Percentiles rank a stretch among this genome's conserved stretches.
Conservation (phyloP, 805 yeast genomes). For the Suhomyces sp. region DNA sequence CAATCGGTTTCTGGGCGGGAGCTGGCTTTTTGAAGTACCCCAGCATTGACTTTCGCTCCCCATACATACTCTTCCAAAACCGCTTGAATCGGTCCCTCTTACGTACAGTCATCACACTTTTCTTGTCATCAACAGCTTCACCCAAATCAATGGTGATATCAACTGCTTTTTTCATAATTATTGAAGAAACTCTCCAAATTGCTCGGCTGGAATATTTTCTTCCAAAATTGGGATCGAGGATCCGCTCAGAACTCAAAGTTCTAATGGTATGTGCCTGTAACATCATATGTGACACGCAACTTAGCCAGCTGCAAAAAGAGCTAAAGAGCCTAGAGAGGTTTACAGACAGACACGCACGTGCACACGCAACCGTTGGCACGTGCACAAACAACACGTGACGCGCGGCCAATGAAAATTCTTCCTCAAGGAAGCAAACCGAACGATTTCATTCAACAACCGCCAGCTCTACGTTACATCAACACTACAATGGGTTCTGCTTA, state of each 20-base stretch:
- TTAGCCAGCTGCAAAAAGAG: not conserved
- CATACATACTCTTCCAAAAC: not conserved
- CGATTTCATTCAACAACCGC: not conserved
- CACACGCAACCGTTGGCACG: not conserved
- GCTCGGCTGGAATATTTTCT: not conserved
- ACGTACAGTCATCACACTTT: not conserved
- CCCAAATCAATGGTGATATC: not conserved
- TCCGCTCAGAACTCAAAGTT: not conserved
- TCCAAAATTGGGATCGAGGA: not conserved
- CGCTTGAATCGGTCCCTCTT: not conserved
- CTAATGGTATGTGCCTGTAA: not conserved
- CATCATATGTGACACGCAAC: not conserved
- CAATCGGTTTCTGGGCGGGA: not conserved
- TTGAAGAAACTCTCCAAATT: not conserved
- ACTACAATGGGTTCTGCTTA: constrained; percentile 76
- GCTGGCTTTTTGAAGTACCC: not conserved
- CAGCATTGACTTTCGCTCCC: not conserved
- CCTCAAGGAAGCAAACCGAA: not conserved
- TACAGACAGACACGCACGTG: not conserved
- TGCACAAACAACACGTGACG: not conserved
- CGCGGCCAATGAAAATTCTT: constrained; percentile 7
- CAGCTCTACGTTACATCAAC: constrained; percentile 6
- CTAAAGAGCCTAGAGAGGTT: not conserved
- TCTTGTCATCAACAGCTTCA: not conserved
- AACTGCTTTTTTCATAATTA: not conserved